Evolutionary conservation across 1,139 yeast species (phyloP), one percentile per base, ranked within the genome.

Genomic region (Spencermartinsiella ligniputridi): DNA sequence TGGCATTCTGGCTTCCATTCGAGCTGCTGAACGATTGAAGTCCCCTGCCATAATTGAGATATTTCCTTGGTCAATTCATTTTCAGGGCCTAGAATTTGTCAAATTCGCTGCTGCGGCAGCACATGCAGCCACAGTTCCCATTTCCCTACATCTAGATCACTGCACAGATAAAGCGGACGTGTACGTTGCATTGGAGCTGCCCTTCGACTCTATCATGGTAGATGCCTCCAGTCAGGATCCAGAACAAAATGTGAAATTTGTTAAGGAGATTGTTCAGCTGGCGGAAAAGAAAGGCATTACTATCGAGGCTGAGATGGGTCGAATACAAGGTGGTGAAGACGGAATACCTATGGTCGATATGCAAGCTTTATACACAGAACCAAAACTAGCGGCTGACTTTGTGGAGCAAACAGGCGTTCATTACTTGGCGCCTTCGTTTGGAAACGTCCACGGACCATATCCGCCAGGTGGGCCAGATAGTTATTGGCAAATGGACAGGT

Each of bases 261-360:
- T 57, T 17, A 37, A 48, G 16, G 44, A 52, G 33, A 48, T 55
- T 19, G 62, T 51, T 16, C 41, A 53, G 35, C 44, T 49, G 17
- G 62, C 60, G n/a, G 41, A 42, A 33, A 45, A 43, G 30, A 44
- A 48, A 34, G 60, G 59, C 25, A 59, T 58, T 40, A 50, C 61
- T 9, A 53, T 58, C 20, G 62, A 57, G 39, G 64, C 64, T n/a
- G 63, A 59, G 42, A 49, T 54, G 48, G 63, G 62, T 29, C 53
- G 62, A 16, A 58, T 58, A 38, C 56, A 51, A 36, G 62, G 62
- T 29, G 57, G 57, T 29, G 62, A 58, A 35, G 62, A 58, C 37
- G 62, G 62, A 11, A 52, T 57, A n/a, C 55, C 58, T 15, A 29
- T 50, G 4, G 59, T 52, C 17, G 61, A 52, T 30, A 51, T 56